Evolutionary conservation across 1,139 yeast species (phyloP), one percentile per base, ranked within the genome.

Genomic region (Yamadazyma blattariae): DNA sequence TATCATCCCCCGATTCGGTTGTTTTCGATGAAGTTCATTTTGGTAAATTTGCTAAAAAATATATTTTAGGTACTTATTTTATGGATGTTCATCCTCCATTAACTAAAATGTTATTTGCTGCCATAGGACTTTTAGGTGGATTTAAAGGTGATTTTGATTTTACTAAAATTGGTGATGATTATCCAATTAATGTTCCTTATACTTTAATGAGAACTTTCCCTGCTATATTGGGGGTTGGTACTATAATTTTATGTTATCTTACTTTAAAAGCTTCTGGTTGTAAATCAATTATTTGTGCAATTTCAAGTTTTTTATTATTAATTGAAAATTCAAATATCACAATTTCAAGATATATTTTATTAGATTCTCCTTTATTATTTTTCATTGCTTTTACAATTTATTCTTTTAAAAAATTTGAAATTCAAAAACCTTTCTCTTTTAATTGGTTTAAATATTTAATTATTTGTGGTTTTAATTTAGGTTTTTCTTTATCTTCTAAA

Each of bases 61-160:
- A 86, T 61, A 79, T 86, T 42, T 64, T 71, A 45, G 89, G 92
- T 26, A 63, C 62, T 15, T 86, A 73, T 61, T 88, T 89, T 64
- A 82, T 89, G 86, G 96, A 89, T 61, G 96, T 88, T 37, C 96
- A 89, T 58, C 97, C 97, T 19, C 97, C 97, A 4, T 71, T 88
- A 53, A 95, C 96, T 33, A 88, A 88, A 61, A 79, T 89, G 86
- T 62, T 89, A 38, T 85, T 77, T 61, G 96, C 95, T 2, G 87
- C 84, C 27, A 78, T 86, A 30, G 90, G 78, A 1, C 61, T 74
- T 30, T 45, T 84, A 21, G 88, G 83, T 34, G 95, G 95, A 0
- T 88, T 80, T 61, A 74, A 74, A 34, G 95, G 95, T 33, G 79
- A 77, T 49, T 87, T 87, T 52, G 73, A 66, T 39, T 88, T 89